Percentiles rank a stretch among this genome's conserved stretches.
phyloP scores from a whole-genome alignment of 202 grass and related monocot species.

The Panicum hallii region DNA sequence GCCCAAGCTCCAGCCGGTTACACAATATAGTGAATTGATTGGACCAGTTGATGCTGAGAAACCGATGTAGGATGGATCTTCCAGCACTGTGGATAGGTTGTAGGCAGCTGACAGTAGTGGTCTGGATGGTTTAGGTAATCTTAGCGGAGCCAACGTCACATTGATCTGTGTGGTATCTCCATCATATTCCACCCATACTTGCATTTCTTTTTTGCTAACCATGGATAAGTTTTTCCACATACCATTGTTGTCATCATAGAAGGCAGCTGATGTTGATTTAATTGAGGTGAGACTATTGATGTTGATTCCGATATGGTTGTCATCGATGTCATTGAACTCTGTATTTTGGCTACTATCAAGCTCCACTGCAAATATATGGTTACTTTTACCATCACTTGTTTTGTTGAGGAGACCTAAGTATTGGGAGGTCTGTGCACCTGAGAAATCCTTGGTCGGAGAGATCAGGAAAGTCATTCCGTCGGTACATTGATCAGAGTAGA shows the following conservation, averaged over 20 bases:
- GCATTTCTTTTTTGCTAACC: slow-evolving; percentile 29
- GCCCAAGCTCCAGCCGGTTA: slow-evolving; percentile 43
- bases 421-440: background rate
- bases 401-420: slow-evolving; percentile 41
- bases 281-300: slow-evolving; percentile 36
- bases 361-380: slow-evolving; percentile 49
- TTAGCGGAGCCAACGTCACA: slow-evolving; percentile 41
- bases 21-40: slow-evolving; percentile 27
- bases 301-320: slow-evolving; percentile 49
- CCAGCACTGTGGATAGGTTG: slow-evolving; percentile 38
- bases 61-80: slow-evolving; percentile 22
- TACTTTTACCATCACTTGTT: background rate
- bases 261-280: background rate
- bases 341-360: slow-evolving; percentile 39
- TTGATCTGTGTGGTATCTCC: background rate
- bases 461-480: slow-evolving; percentile 34
- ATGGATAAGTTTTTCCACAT: slow-evolving; percentile 27
- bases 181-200: slow-evolving; percentile 46
- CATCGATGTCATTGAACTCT: slow-evolving; percentile 38
- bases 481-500: background rate
- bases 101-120: slow-evolving; percentile 30
- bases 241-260: slow-evolving; percentile 28
- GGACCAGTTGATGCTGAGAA: slow-evolving; percentile 49
- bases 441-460: slow-evolving; percentile 27
- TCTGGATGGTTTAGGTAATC: background rate